Evolutionary conservation across 352 stramenopile species (phyloP), one percentile per base, ranked within the genome.

Genomic region (Phytopythium chamaehyphon): DNA sequence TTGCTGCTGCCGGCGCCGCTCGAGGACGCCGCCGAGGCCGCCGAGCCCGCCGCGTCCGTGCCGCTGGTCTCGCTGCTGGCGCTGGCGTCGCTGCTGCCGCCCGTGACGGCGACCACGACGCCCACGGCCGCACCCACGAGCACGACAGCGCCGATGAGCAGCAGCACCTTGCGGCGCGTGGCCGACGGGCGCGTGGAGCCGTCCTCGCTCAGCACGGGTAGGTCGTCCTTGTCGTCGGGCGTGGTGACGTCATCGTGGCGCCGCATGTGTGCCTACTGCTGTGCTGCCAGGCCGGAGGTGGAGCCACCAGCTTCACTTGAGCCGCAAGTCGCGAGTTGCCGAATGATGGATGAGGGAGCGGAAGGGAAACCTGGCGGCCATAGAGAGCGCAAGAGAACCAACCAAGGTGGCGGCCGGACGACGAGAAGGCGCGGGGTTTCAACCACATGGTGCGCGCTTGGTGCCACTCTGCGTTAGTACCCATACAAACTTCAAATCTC

Each of bases 111-210:
- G 8, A 90, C 73, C 57, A 90, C 86, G 28, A 89, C 64, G 50
- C 75, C 79, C 22, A 90, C 61, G 22, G 55, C 69, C 19, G 75
- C 61, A 40, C 76, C 83, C 48, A 93, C 81, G 36, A 83, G 70
- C 50, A 92, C 65, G 42, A 92, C 64, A 39, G 87, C 65, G 59
- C 69, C 73, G 47, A 88, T 54, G 55, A 84, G 72, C 54, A 93
- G 76, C 42, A 90, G 71, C 47, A 73, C 69, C 57, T 90, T 90
- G 35, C 71, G 57, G 59, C 64, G 61, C 61, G 65, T 76, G 10
- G 19, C 52, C 45, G 26, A 48, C 35, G 19, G 15, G 50, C 18
- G 46, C 31, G 19, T 7, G 3, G 4, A 4, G 18, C 26, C 46
- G 31, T 43, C 16, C 9, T 52, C 46, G 19, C 31, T 43, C 46